Conservation (phyloP, 352 stramenopile species). For the Pythium guiyangense region DNA sequence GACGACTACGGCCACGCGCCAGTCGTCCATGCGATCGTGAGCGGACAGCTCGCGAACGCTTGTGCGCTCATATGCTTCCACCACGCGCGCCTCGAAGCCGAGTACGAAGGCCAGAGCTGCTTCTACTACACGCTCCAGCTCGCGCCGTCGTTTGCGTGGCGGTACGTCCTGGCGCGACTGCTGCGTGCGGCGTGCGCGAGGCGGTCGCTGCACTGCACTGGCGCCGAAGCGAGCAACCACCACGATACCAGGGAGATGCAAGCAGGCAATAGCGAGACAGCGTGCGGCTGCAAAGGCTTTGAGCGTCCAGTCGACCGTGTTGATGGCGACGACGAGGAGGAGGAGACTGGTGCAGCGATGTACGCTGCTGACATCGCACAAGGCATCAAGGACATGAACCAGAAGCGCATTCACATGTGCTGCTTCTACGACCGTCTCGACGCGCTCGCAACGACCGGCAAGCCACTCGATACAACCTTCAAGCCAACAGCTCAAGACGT, state of each 20-base stretch:
- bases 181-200: conserved; percentile 24
- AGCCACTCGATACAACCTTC: too few relatives aligned
- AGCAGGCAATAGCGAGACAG: too few relatives aligned
- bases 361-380: too few relatives aligned
- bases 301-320: conserved; percentile 12
- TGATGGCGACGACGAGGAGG: too few relatives aligned
- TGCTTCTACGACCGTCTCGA: too few relatives aligned
- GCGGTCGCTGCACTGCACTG: conserved; percentile 13
- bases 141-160: conserved; percentile 40
- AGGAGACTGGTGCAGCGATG: too few relatives aligned
- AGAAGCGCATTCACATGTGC: too few relatives aligned
- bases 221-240: not conserved
- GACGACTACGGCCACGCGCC: conserved; percentile 50
- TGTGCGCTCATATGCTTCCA: conserved; percentile 29
- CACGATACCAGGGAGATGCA: not conserved
- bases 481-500: too few relatives aligned
- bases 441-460: too few relatives aligned
- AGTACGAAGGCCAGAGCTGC: conserved; percentile 58
- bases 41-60: conserved; percentile 19
- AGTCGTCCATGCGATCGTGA: conserved; percentile 30
- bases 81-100: conserved; percentile 38
- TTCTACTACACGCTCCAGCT: conserved; percentile 23
- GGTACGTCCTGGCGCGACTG: conserved; percentile 30
- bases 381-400: too few relatives aligned
- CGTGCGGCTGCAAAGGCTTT: conserved; percentile 54